These are phyloP conservation scores for Lyophyllum atratum DNA, from an alignment of 768 basidiomycete genomes.

Conservation along the genomic window DNA sequence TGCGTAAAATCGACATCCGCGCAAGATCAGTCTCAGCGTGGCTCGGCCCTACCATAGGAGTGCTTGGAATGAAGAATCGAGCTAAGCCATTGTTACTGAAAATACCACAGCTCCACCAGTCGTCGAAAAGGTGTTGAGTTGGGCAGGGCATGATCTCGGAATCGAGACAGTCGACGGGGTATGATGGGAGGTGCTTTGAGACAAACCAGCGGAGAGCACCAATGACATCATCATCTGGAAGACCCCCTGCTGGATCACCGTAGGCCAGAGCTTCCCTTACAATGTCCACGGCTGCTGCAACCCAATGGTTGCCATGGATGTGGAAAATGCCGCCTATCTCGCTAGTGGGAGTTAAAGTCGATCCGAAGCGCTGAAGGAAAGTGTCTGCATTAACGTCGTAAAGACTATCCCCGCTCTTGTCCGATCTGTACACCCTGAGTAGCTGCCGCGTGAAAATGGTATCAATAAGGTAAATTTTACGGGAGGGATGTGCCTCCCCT, in stretches of 20 bases:
- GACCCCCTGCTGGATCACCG: conserved; percentile 16
- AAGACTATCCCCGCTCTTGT: neutral
- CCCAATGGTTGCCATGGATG: conserved; percentile 23
- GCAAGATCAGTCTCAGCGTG: neutral
- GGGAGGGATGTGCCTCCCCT: neutral
- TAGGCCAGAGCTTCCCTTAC: conserved; percentile 3
- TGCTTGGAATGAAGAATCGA: neutral
- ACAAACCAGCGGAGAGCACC: conserved; percentile 13
- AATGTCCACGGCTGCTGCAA: conserved; percentile 12
- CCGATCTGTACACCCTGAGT: neutral
- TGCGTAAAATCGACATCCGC: neutral
- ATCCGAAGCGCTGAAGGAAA: conserved; percentile 11
- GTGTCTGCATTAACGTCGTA: conserved; percentile 2
- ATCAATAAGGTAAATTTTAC: conserved; percentile 11
- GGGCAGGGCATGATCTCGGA: neutral
- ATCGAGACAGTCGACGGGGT: neutral
- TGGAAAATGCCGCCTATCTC: conserved; percentile 17
- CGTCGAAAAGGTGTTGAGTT: neutral
- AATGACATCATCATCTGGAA: conserved; percentile 1
- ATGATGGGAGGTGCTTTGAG: conserved; percentile 7
- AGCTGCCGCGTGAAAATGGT: conserved; percentile 1
- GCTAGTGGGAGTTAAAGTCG: neutral
- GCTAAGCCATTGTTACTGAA: neutral
- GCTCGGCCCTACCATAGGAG: neutral
- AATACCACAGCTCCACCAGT: neutral